These are phyloP conservation scores for Alopecurus myosuroides DNA, from an alignment of 176 grass and related monocot genomes.

Conservation along the genomic window DNA sequence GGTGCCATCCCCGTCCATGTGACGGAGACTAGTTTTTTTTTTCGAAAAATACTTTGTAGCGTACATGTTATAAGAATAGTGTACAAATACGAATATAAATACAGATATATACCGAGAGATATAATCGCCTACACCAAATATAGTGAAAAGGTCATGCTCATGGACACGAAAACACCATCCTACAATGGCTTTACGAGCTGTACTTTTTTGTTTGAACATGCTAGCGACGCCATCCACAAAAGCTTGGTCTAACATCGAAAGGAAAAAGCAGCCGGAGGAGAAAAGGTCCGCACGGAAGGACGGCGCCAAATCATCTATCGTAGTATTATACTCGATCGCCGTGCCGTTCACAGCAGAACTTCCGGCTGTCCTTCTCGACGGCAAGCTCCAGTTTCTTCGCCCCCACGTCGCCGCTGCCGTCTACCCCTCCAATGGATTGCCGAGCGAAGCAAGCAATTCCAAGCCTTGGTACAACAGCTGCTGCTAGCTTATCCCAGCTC, in stretches of 20 bases:
- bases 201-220: too few species aligned
- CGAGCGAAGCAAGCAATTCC: background rate
- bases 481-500: background rate
- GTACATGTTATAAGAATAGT: too few species aligned
- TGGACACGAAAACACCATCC: too few species aligned
- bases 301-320: background rate
- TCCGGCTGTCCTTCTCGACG: background rate
- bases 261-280: background rate
- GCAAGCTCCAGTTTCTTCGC: background rate
- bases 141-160: too few species aligned
- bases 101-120: too few species aligned
- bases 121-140: too few species aligned
- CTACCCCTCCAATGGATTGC: background rate
- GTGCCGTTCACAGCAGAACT: background rate
- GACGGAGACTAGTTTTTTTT: too few species aligned
- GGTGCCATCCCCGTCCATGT: too few species aligned
- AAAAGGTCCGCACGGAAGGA: background rate
- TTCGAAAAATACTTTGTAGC: too few species aligned
- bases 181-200: too few species aligned
- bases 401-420: slow-evolving; percentile 26
- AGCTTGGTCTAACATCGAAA: background rate
- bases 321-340: background rate
- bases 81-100: too few species aligned
- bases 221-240: background rate
- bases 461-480: background rate